Conservation (phyloP, 352 stramenopile species). For the Phytopythium aichiense region DNA sequence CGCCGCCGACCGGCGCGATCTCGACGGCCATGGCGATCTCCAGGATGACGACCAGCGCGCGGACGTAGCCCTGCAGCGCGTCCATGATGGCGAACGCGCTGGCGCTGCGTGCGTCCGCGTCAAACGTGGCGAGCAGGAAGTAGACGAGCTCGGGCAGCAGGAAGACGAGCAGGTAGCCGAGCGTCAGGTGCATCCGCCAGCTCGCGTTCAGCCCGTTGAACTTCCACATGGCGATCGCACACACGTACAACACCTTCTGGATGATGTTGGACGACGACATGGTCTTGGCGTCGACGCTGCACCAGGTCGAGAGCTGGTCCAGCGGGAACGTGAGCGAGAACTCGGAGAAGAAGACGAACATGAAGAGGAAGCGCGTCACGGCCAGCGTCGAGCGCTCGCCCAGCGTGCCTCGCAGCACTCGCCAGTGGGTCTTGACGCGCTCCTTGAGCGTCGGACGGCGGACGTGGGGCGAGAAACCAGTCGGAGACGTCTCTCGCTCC, state of each 20-base stretch:
- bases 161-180: constrained; percentile 28
- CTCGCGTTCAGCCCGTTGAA: constrained; percentile 34
- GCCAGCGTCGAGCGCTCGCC: constrained; percentile 32
- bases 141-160: constrained; percentile 38
- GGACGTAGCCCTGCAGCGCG: constrained; percentile 33
- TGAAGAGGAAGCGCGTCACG: constrained; percentile 50
- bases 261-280: constrained; percentile 47
- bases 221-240: constrained; percentile 42
- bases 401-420: constrained; percentile 24
- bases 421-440: constrained; percentile 13
- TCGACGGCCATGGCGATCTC: constrained; percentile 38
- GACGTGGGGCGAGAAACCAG: not conserved
- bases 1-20: constrained; percentile 43
- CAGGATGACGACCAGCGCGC: constrained; percentile 31
- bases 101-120: constrained; percentile 18
- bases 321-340: constrained; percentile 51
- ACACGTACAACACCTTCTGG: constrained; percentile 32
- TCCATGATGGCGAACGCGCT: constrained; percentile 34
- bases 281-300: constrained; percentile 31
- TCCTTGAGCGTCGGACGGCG: not conserved
- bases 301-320: constrained; percentile 38
- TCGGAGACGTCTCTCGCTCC: not conserved
- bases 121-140: constrained; percentile 28
- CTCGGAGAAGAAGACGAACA: constrained; percentile 58
- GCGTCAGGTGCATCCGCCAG: constrained; percentile 30